Base-by-base conservation (phyloP, 768 basidiomycete genomes). In the Mycena epipterygia region DNA sequence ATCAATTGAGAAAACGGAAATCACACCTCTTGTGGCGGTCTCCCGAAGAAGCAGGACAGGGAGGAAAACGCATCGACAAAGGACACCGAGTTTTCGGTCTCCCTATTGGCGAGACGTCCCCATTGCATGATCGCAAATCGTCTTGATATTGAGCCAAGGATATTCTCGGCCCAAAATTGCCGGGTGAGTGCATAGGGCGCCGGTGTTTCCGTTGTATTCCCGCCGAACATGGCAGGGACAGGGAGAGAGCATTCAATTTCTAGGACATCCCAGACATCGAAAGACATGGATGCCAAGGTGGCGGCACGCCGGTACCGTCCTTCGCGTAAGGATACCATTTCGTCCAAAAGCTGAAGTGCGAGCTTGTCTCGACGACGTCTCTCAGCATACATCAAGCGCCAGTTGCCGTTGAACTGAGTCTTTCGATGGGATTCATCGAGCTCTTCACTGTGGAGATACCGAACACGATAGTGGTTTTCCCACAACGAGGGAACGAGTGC, bases 241-340 rank as follows among this genome's bases (percentile, higher is more conserved):
- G 84, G 76, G 21, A 80, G 79, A 25, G 77, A 73, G 32, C 80
- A 75, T 72, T 86, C 84, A 17, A 82, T 71, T 23, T 85, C 81
- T 62, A 91, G 75, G 21, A 77, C 84, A 74, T 90, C 87, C 88
- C 88, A 91, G 42, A 86, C 83, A 68, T 91, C 91, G 69, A 88
- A 84, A 14, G 82, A 83, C 72, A 85, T 78, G 44, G 78, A 78
- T n/a, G 81, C 75, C 16, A 90, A 68, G 41, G 79, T 76, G 49
- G 81, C 75, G 19, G 86, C 87, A 67, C 77, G 74, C 35, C 80
- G 79, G 49, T 82, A 79, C 64, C 89, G 82, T 17, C 78, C 80
- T n/a, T 75, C 71, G 35, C 84, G 80, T 21, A 80, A 72, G 53
- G 64, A 35, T 12, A 86, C 76, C 44, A 91, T 84, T 29, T 71